Conservation (phyloP, 164 flowering plant genomes). For the Nymphaea thermarum region DNA sequence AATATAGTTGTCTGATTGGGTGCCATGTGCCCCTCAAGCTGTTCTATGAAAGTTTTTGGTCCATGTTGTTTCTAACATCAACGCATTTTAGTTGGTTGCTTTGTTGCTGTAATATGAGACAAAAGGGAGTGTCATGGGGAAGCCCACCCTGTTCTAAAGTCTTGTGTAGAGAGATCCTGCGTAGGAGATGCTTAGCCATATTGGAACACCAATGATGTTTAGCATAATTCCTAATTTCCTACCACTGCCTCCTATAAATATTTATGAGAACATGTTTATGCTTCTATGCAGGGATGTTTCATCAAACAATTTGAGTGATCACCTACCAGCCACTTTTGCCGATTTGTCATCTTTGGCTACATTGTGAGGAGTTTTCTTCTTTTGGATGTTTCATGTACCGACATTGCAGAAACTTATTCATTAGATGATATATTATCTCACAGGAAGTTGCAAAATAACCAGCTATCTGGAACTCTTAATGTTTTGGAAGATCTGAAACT, state of each 20-base stretch:
- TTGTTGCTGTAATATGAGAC: neutral
- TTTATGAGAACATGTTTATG: no score
- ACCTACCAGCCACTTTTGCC: conserved; percentile 44
- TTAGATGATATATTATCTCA: conserved; percentile 8
- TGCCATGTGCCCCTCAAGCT: no score
- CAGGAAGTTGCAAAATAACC: conserved; percentile 86
- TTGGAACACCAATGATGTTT: neutral
- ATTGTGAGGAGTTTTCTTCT: conserved; percentile 35
- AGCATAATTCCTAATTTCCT: no score
- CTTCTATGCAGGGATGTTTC: conserved; percentile 61
- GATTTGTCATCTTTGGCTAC: conserved; percentile 43
- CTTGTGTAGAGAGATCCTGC: neutral
- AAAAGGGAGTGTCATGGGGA: neutral
- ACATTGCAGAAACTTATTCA: neutral
- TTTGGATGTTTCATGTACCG: neutral
- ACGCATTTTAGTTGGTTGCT: neutral
- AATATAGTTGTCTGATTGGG: no score
- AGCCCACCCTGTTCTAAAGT: neutral
- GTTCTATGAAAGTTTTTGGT: no score
- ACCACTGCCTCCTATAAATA: no score
- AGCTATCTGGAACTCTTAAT: conserved; percentile 78
- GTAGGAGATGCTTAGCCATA: neutral
- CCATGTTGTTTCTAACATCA: neutral
- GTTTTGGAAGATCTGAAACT: conserved; percentile 79
- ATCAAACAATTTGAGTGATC: conserved; percentile 63